Evolutionary conservation across 768 basidiomycete species (phyloP), one percentile per base, ranked within the genome.

Genomic region (Gymnopilus junonius): DNA sequence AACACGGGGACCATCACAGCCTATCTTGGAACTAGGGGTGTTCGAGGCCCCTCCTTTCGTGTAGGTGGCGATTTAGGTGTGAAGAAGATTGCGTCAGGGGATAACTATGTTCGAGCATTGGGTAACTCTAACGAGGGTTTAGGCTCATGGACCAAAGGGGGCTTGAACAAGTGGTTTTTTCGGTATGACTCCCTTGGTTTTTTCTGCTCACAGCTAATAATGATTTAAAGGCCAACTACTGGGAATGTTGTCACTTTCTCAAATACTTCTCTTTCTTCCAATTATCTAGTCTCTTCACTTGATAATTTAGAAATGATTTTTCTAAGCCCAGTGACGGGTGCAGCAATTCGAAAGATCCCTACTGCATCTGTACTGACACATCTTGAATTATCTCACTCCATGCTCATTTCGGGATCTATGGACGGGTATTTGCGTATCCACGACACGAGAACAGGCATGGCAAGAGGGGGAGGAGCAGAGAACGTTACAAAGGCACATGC

Each of bases 121-220:
- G 85, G 87, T 29, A 68, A 81, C 39, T 79, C 83, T n/a, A 83
- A 87, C 21, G 79, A 85, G 43, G 90, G 92, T 14, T 61, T 94
- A 32, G 93, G 93, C 35, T 85, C 88, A 35, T 94, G 93, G 93
- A 77, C 85, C 12, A 94, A 94, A 75, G 93, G 93, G 46, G 93
- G 93, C 27, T 81, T 87, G 74, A 94, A 93, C 76, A 92, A 88
- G 74, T 95, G 92, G 92, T 91, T 80, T 70, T 86, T 81, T 74
- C 84, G 83, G 92, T 93, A 69, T 67, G 88, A 32, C 2, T 43
- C 11, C 40, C 61, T 57, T 65, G 32, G 23, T 55, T 43, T 37
- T 29, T 53, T 31, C 11, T 57, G 27, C 29, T 54, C 11, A 39
- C 51, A n/a, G 4, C 17, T n/a, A 59, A 31, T 58, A 25, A 32